Percentiles rank a stretch among this genome's conserved stretches.
Conservation (phyloP, 331 rosid species). For the Dryas integrifolia region DNA sequence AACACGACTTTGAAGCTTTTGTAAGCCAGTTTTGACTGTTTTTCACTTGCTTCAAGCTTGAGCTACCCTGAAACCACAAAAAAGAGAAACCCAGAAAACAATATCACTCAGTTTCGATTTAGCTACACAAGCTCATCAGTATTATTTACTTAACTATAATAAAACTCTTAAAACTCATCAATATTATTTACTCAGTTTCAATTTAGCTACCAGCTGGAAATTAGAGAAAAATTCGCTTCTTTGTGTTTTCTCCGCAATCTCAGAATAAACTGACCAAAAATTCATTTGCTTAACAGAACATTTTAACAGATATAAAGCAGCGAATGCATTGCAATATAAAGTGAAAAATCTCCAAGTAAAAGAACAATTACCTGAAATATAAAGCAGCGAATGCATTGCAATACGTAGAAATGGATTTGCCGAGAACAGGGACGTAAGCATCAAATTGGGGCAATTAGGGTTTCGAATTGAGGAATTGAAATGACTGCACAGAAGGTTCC, state of each 20-base stretch:
- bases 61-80: conserved; percentile 9
- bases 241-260: not conserved
- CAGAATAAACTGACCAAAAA: conserved; percentile 1
- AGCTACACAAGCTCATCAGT: not conserved
- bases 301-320: not conserved
- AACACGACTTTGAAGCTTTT: conserved; percentile 9
- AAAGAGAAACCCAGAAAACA: not conserved
- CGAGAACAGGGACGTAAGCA: not conserved
- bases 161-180: not conserved
- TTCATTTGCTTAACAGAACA: not conserved
- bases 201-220: not conserved
- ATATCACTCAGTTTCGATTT: not conserved
- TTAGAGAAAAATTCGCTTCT: not conserved
- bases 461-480: not conserved
- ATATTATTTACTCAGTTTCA: not conserved
- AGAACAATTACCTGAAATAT: not conserved
- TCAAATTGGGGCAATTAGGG: conserved; percentile 9
- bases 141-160: not conserved
- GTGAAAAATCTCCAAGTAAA: not conserved
- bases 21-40: not conserved
- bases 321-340: not conserved
- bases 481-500: not conserved
- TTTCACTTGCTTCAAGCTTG: not conserved
- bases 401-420: not conserved
- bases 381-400: conserved; percentile 6